A percentile compares a stretch with the other conserved stretches of the same genome.
These are phyloP conservation scores for Articulospora tetracladia DNA, from an alignment of 495 filamentous ascomycete species.

Conservation along the genomic window DNA sequence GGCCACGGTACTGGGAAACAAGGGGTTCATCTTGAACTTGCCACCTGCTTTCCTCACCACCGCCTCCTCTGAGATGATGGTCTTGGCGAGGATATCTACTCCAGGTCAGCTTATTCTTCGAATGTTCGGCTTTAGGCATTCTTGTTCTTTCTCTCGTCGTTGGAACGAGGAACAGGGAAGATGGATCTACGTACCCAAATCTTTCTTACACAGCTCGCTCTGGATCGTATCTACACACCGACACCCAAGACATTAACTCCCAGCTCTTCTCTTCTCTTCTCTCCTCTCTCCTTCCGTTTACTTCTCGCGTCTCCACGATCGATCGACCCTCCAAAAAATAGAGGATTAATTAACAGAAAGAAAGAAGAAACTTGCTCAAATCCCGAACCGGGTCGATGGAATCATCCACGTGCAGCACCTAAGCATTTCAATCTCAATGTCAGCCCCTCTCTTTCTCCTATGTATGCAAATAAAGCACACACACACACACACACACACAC, in stretches of 20 bases:
- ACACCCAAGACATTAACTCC: conserved; percentile 7
- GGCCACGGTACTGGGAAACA: conserved; percentile 24
- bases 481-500: too few relatives aligned
- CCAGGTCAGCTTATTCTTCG: background rate
- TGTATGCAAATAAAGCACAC: too few relatives aligned
- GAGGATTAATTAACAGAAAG: background rate
- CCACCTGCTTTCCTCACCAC: conserved; percentile 28
- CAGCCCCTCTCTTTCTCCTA: too few relatives aligned
- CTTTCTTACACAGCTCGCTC: conserved; percentile 32
- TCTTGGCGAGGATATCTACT: conserved; percentile 27
- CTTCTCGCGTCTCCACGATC: too few relatives aligned
- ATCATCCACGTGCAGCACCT: conserved; percentile 28
- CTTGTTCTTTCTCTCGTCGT: too few relatives aligned
- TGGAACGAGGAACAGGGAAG: too few relatives aligned
- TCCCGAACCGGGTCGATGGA: too few relatives aligned
- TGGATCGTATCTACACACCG: conserved; percentile 26
- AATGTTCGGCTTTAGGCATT: too few relatives aligned
- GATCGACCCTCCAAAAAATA: too few relatives aligned
- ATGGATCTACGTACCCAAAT: conserved; percentile 20
- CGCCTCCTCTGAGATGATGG: conserved; percentile 27
- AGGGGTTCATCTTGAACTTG: conserved; percentile 29
- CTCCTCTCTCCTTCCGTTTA: background rate
- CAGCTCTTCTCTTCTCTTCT: background rate
- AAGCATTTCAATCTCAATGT: too few relatives aligned
- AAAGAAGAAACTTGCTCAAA: conserved; percentile 14